Base-by-base conservation (phyloP, 2,329 filamentous ascomycete species). In the Harringtonia lauricola region DNA sequence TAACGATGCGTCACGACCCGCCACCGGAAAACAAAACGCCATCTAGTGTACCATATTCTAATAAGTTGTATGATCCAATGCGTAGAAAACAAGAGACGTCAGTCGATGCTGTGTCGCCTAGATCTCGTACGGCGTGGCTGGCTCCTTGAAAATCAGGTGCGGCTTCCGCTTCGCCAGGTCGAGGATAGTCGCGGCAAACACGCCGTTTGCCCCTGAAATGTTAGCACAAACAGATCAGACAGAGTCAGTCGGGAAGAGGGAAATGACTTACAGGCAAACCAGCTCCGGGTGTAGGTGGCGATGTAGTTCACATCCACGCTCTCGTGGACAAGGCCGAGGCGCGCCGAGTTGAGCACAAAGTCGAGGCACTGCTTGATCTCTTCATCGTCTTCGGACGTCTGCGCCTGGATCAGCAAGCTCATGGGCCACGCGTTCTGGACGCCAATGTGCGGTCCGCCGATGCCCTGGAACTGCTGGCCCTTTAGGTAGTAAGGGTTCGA, bases 371-470 rank as follows among this genome's bases (percentile, higher is more conserved):
- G 71, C 47, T 64, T 67, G 50, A 98, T 96, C 65, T 98, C 92
- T 0, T 72, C 68, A 48, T 95, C 89, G 45, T 89, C 72, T 41
- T 90, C 74, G 7, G 81, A 83, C 0, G 92, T 98, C 73, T 92
- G 87, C 3, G 86, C 87, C 62, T 95, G 89, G 18, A 95, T 76
- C 9, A 98, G 71, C 49, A 95, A 67, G 59, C 86, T 92, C 88
- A 98, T 96, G 0, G 92, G 92, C 92, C 92, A 98, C 8, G 90
- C 92, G 52, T 95, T 86, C 54, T 76, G 68, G n/a, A 94, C 66
- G 0, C 92, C 92, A 52, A 95, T 83, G 56, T 79, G 78, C 8
- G 76, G 76, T 5, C 75, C 92, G 54, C 92, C 92, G 53, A 98
- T 95, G 8, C 92, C 92, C 39, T 77, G 74, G 56, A 98, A 95